Evolutionary conservation across 2,329 filamentous ascomycete genomes (phyloP), one percentile per base, ranked within the genome.

Genomic region (Westerdykella ornata): DNA sequence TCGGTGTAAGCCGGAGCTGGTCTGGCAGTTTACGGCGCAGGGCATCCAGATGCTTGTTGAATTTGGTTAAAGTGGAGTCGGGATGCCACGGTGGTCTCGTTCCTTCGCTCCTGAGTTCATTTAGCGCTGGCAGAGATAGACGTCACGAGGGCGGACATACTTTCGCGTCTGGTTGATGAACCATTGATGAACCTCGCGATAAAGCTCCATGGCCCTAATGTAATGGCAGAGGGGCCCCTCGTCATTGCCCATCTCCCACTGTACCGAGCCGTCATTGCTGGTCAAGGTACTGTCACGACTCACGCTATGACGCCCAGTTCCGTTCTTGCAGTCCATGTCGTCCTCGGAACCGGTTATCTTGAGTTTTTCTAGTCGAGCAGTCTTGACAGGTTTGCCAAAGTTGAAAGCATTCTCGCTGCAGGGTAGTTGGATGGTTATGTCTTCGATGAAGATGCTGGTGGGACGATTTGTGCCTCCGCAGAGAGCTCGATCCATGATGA

Each of bases 401-500:
- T 80, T 71, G 50, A 85, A 86, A 0, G 76, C 75, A 38, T 77
- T 68, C 39, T 85, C 81, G 28, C 80, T 80, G 48, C 81, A 84
- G 1, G 82, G 82, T 4, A 87, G 68, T 56, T 83, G 81, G 15
- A 85, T 79, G 26, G 73, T 71, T 5, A 85, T 62, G 42, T 82
- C 77, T 3, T 78, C 70, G 1, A 76, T 67, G 29, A 73, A 71
- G 33, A 86, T 72, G 54, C 78, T 80, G 12, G 75, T 72, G 1
- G 77, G 72, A 16, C 81, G 72, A 39, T 78, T 74, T 46, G 77
- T 77, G 15, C 82, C 82, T 51, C 77, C 81, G 28, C 80, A 77
- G 17, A 86, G 67, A 61, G 85, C 77, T 3, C 82, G 76, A 57
- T 88, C 84, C 51, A 88, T 70, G 38, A 86, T 80, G 44, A 84